phyloP scores from a whole-genome alignment of 73 alveolate genomes.

The Stentor roeselii region DNA sequence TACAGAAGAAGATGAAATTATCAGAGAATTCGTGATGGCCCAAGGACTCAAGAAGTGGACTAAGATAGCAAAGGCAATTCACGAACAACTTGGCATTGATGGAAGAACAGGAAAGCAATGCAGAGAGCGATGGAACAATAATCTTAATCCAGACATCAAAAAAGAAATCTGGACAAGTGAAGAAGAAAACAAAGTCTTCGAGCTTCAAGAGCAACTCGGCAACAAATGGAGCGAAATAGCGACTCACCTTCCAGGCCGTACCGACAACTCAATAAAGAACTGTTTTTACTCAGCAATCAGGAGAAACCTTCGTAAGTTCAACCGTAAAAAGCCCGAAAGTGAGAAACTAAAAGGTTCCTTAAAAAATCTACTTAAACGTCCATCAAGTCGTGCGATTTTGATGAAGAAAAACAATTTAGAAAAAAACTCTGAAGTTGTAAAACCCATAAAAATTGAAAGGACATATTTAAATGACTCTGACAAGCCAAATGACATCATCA shows the following conservation, averaged over 20 bases:
- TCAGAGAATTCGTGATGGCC: constrained; percentile 59
- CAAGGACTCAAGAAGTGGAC: constrained; percentile 86
- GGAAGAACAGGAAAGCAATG: constrained; percentile 89
- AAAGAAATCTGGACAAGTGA: constrained; percentile 81
- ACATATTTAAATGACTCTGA: too few relatives aligned
- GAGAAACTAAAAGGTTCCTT: neutral
- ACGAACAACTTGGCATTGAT: constrained; percentile 82
- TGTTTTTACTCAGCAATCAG: constrained; percentile 79
- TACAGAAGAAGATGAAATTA: constrained; percentile 62
- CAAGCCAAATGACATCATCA: neutral
- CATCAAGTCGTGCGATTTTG: neutral
- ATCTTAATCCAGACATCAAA: constrained; percentile 85
- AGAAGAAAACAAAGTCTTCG: constrained; percentile 74
- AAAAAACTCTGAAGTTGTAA: neutral
- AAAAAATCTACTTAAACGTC: neutral
- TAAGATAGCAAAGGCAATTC: constrained; percentile 66
- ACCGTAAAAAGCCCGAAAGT: neutral
- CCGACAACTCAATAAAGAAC: constrained; percentile 83
- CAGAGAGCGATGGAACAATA: constrained; percentile 82
- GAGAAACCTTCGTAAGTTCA: constrained; percentile 65
- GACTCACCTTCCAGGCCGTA: constrained; percentile 76
- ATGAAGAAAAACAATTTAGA: neutral
- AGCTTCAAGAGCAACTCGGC: constrained; percentile 74
- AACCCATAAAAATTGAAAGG: neutral
- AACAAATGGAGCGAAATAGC: constrained; percentile 87